Evolutionary conservation across 208 protist species (phyloP), one percentile per base, ranked within the genome.

Genomic region (Tritrichomonas musculus): DNA sequence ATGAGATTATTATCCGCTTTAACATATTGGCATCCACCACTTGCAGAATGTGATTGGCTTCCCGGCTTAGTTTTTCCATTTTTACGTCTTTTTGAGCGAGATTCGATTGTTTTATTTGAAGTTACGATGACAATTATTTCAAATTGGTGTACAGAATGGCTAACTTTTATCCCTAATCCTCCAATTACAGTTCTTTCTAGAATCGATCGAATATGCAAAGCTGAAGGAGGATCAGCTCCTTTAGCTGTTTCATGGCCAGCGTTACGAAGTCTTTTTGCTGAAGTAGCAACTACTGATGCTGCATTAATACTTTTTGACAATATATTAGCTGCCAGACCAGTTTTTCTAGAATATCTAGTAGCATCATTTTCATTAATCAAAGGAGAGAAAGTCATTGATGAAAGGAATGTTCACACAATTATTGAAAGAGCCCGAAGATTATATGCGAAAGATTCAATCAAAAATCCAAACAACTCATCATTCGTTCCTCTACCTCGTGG

Each of bases 121-220:
- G 49, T 92, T 73, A 47, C 92, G 0, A 47, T 47, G 20, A 80
- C 93, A 73, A 49, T 94, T 49, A 77, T 94, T 44, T 64, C 53
- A 8, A 94, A 94, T 50, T 94, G 93, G 93, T 88, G 93, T n/a
- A 66, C 53, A 55, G 82, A 88, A 33, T 94, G 93, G 93, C 66
- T 94, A 36, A 73, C 64, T 25, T 94, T 92, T 55, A 82, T 94
- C 41, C 93, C 93, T 92, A 94, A 94, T 49, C 93, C 93, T 49
- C 93, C 93, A 66, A 49, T 88, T 50, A 60, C 41, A 22, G 49
- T 92, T 80, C 75, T 94, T 53, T 88, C 77, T 13, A 27, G 77
- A 57, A 88, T 88, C 11, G 41, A 53, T 57, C 44, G 77, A 88
- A 88, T 88, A 39, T 44, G 44, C 36, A n/a, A 44, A 8, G 77